Evolutionary conservation across 2,329 filamentous ascomycete genomes (phyloP).

Genomic region (Penicillium decumbens): DNA sequence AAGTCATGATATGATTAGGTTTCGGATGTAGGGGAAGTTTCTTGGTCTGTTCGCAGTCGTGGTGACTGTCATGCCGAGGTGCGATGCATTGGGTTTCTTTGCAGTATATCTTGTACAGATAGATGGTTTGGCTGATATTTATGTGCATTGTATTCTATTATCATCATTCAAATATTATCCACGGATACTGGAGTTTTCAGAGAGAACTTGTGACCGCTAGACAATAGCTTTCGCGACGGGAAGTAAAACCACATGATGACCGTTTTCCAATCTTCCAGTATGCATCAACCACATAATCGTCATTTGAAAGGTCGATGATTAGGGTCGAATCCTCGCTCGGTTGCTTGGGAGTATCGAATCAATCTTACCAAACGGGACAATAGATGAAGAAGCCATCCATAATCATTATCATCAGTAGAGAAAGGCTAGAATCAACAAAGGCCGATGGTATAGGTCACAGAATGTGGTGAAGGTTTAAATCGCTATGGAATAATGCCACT

Average conservation of each 20-base stretch:
- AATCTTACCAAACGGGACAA: background rate
- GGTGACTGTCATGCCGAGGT: slow-evolving; percentile 12
- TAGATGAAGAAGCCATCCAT: background rate
- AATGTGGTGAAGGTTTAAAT: background rate
- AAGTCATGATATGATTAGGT: slow-evolving; percentile 19
- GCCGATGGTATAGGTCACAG: background rate
- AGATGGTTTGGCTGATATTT: slow-evolving; percentile 26
- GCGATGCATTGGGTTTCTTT: slow-evolving; percentile 19
- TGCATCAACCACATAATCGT: no score
- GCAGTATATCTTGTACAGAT: slow-evolving; percentile 32
- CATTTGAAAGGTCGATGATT: no score
- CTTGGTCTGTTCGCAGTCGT: background rate
- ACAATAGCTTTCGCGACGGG: no score
- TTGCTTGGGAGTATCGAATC: no score
- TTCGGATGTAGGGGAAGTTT: background rate
- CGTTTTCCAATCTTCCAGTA: no score
- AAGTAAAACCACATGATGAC: no score
- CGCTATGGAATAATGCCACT: background rate
- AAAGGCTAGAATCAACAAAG: background rate
- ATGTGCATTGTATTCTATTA: slow-evolving; percentile 34
- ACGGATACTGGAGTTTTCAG: slow-evolving; percentile 1
- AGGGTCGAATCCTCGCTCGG: no score
- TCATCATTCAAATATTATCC: slow-evolving; percentile 6
- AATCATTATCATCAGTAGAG: background rate
- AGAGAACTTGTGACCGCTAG: no score